Evolutionary conservation across 2,329 filamentous ascomycete genomes (phyloP), one percentile per base, ranked within the genome.

Genomic region (Penicillium digitatum): DNA sequence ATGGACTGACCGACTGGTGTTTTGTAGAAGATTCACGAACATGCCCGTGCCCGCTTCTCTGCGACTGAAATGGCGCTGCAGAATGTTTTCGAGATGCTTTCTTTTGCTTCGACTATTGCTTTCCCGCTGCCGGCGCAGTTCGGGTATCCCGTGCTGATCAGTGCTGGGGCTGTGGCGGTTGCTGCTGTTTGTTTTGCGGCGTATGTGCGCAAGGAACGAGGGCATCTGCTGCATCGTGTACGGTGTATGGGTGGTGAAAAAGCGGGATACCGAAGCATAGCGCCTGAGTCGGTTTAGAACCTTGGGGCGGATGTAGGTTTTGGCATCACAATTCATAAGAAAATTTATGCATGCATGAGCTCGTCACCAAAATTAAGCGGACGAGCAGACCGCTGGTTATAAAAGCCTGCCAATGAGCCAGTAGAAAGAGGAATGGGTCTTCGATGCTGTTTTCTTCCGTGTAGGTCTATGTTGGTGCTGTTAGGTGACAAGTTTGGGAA

Each of bases 21-120:
- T 7, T 5, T 16, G 27, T 51, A 85, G 82, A 79, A 81, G 51
- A 78, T 86, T 20, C 76, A 81, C 38, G 72, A 76, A 16, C 71
- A 77, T n/a, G 68, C 77, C 37, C 81, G 88, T n/a, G 88, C 86
- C 1, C 74, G 79, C 0, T 91, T 92, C 62, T 90, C 87, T 0
- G 76, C 86, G 0, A 80, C 84, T 8, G 88, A 92, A 68, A 81
- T 84, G 9, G 80, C 84, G 0, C 78, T 85, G 37, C 88, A 91
- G 67, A 90, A 85, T 57, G 61, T 82, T 0, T 90, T 89, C 57
- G 87, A 91, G 69, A 77, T 90, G 45, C 69, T 85, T 1, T 85
- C 87, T 0, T 90, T 84, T 65, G 78, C 78, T 0, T 79, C 80
- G 0, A 91, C 88, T 0, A 84, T 89, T 56, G 66, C 86, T 4